A percentile compares a stretch with the other conserved stretches of the same genome.
These are phyloP conservation scores for Saturnispora halmiae DNA, from an alignment of 805 yeast genomes.

Conservation along the genomic window DNA sequence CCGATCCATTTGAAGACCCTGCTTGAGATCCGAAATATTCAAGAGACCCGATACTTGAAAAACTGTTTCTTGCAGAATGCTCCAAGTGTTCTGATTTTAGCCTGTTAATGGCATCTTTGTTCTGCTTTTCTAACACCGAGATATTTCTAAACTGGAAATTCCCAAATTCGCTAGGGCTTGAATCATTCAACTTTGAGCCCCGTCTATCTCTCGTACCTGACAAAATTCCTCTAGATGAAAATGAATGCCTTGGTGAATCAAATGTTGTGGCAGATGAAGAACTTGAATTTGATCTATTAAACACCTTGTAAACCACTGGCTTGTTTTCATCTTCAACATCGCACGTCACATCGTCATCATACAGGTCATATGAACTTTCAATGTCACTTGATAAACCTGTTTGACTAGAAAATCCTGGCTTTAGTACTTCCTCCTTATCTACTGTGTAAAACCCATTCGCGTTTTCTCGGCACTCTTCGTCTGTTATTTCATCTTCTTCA, in stretches of 20 bases:
- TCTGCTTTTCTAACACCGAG: constrained; percentile 85
- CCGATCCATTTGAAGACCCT: constrained; percentile 16
- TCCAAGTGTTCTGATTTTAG: constrained; percentile 76
- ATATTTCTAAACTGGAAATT: constrained; percentile 84
- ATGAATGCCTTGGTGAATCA: constrained; percentile 24
- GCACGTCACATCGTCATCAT: constrained; percentile 1
- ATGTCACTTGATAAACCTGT: constrained; percentile 4
- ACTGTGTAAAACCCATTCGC: constrained; percentile 25
- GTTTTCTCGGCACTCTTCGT: constrained; percentile 1
- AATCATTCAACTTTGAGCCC: constrained; percentile 57
- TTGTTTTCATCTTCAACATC: constrained; percentile 4
- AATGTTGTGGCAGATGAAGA: constrained; percentile 22
- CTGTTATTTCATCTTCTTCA: constrained; percentile 1
- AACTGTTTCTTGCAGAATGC: constrained; percentile 29
- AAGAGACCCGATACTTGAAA: constrained; percentile 39
- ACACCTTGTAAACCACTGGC: not conserved
- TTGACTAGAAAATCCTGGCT: not conserved
- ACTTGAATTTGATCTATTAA: constrained; percentile 9
- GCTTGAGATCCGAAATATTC: constrained; percentile 23
- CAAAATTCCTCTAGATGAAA: constrained; percentile 18
- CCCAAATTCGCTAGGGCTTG: constrained; percentile 70
- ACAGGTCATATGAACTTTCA: constrained; percentile 1
- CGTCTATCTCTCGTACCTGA: constrained; percentile 60
- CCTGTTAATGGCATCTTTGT: constrained; percentile 83
- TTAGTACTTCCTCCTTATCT: constrained; percentile 11